These are phyloP conservation scores for Ascochyta rabiei DNA, from an alignment of 2,329 filamentous ascomycete genomes.

Conservation along the genomic window DNA sequence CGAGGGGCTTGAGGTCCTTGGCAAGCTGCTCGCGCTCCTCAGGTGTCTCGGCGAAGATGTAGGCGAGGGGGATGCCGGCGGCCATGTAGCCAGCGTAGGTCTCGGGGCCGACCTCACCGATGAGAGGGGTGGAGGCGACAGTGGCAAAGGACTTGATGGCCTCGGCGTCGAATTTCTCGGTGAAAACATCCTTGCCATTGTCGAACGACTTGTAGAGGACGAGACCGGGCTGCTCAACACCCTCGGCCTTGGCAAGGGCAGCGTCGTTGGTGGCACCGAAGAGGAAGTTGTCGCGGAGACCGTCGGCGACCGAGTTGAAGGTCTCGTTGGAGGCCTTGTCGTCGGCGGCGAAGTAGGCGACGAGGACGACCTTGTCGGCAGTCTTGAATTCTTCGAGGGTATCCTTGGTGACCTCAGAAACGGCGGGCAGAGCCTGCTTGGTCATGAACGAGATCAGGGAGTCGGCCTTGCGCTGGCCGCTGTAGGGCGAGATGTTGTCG, in stretches of 20 bases:
- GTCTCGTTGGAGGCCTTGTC: slow-evolving; percentile 87
- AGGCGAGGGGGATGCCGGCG: slow-evolving; percentile 87
- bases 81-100: slow-evolving; percentile 96
- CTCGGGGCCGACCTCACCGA: slow-evolving; percentile 95
- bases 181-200: slow-evolving; percentile 88
- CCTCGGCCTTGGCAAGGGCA: slow-evolving; percentile 84
- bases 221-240: slow-evolving; percentile 82
- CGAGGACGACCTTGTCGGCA: slow-evolving; percentile 92
- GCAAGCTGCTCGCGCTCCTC: slow-evolving; percentile 86
- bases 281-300: slow-evolving; percentile 87
- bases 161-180: slow-evolving; percentile 80
- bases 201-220: slow-evolving; percentile 98
- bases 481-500: slow-evolving; percentile 82
- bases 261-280: slow-evolving; percentile 89
- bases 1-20: slow-evolving; percentile 80
- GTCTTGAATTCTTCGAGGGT: slow-evolving; percentile 96
- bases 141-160: slow-evolving; percentile 84
- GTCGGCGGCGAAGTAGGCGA: slow-evolving; percentile 82
- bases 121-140: slow-evolving; percentile 82
- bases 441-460: slow-evolving; percentile 87
- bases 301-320: slow-evolving; percentile 74
- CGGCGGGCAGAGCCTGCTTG: slow-evolving; percentile 94
- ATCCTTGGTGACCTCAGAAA: slow-evolving; percentile 80
- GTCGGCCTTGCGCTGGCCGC: slow-evolving; percentile 86
- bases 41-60: slow-evolving; percentile 92